phyloP scores from a whole-genome alignment of 2,329 filamentous ascomycete species.

The Cordyceps cicadae region DNA sequence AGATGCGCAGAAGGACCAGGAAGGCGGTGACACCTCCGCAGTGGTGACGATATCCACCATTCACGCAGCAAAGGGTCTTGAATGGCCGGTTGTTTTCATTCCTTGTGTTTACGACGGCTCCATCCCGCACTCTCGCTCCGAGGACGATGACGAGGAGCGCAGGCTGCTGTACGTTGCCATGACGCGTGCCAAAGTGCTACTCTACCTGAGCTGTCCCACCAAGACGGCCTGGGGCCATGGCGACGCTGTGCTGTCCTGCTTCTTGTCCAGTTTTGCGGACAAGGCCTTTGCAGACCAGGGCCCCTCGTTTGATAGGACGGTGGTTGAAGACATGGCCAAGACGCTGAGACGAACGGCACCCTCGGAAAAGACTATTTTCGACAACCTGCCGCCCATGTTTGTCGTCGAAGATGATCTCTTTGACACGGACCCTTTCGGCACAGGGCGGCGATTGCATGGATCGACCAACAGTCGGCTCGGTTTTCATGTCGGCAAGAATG shows the following conservation, averaged over 20 bases:
- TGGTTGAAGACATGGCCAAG: conserved; percentile 58
- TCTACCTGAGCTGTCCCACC: conserved; percentile 77
- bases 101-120: conserved; percentile 83
- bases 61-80: conserved; percentile 88
- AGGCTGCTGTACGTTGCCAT: conserved; percentile 90
- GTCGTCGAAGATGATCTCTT: conserved; percentile 59
- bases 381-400: conserved; percentile 44
- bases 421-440: conserved; percentile 52
- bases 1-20: conserved; percentile 59
- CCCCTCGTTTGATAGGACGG: conserved; percentile 56
- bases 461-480: conserved; percentile 22
- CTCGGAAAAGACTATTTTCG: conserved; percentile 43
- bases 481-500: conserved; percentile 14
- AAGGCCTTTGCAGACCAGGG: conserved; percentile 49
- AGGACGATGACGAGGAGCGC: conserved; percentile 81
- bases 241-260: conserved; percentile 61
- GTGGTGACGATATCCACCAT: conserved; percentile 91
- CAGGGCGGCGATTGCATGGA: conserved; percentile 17
- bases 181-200: conserved; percentile 78
- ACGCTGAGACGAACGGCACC: conserved; percentile 62
- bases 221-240: conserved; percentile 51
- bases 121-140: conserved; percentile 79
- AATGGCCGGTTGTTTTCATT: conserved; percentile 94
- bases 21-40: conserved; percentile 45
- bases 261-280: conserved; percentile 47